These are phyloP conservation scores for Thraustotheca clavata DNA, from an alignment of 352 stramenopile species.

Conservation along the genomic window DNA sequence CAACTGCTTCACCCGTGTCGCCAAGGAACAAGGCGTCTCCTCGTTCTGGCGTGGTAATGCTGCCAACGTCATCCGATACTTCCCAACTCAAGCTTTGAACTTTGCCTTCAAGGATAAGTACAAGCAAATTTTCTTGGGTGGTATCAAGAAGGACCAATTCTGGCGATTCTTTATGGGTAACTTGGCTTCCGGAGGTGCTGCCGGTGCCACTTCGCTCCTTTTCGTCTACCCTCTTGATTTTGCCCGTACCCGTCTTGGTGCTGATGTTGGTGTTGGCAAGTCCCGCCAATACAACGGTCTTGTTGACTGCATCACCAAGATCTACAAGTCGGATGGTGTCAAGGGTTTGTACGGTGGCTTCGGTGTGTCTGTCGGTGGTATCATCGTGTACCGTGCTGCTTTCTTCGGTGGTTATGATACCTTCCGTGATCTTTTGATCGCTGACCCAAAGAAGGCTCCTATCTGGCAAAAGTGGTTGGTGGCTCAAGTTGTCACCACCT, in stretches of 20 bases:
- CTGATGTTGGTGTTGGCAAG: slow-evolving; percentile 96
- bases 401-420: slow-evolving; percentile 99
- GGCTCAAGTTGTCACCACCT: slow-evolving; percentile 86
- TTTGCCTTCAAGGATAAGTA: slow-evolving; percentile 94
- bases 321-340: slow-evolving; percentile 87
- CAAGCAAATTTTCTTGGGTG: slow-evolving; percentile 83
- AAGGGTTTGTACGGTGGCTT: slow-evolving; percentile 98
- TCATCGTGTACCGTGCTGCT: slow-evolving; percentile 97
- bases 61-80: slow-evolving; percentile 90
- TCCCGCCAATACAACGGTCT: slow-evolving; percentile 96
- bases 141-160: slow-evolving; percentile 94
- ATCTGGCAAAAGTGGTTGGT: slow-evolving; percentile 88
- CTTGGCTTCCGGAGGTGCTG: slow-evolving; percentile 95
- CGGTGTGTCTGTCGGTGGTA: slow-evolving; percentile 96
- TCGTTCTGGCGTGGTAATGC: slow-evolving; percentile 90
- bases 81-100: slow-evolving; percentile 89
- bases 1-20: slow-evolving; percentile 86
- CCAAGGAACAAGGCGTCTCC: slow-evolving; percentile 77
- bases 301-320: slow-evolving; percentile 95
- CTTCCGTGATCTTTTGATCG: slow-evolving; percentile 81
- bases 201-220: slow-evolving; percentile 93
- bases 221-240: slow-evolving; percentile 98
- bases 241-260: slow-evolving; percentile 97
- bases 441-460: slow-evolving; percentile 76
- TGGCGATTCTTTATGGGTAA: slow-evolving; percentile 98